Evolutionary conservation across 108 stramenopile genomes (phyloP).

Genomic region (Fistulifera pelliculosa): DNA sequence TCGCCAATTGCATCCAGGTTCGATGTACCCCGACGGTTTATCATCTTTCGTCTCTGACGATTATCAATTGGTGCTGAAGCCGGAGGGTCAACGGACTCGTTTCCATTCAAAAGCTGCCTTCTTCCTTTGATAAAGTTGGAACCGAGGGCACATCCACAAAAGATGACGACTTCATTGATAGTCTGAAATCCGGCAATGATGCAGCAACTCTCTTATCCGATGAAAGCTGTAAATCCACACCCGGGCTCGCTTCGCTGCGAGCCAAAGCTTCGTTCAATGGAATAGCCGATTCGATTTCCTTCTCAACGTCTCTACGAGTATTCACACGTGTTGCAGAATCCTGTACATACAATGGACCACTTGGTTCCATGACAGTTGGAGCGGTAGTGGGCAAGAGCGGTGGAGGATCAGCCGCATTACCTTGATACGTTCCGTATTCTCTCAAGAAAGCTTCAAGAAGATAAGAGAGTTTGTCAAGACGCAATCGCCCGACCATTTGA

Average conservation of each 20-base stretch:
- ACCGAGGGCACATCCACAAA: background rate
- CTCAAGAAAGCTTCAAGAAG: conserved; percentile 17
- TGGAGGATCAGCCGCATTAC: background rate
- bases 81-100: background rate
- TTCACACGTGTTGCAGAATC: conserved; percentile 3
- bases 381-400: background rate
- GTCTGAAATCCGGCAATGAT: too few species aligned
- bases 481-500: conserved; percentile 24
- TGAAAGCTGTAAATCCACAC: too few species aligned
- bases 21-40: conserved; percentile 6
- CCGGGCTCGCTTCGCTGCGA: background rate
- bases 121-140: background rate
- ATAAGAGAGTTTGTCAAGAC: conserved; percentile 24
- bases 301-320: conserved; percentile 4
- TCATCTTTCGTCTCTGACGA: background rate
- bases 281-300: conserved; percentile 22
- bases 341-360: conserved; percentile 4
- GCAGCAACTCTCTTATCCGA: too few species aligned
- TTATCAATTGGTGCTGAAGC: background rate
- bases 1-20: conserved; percentile 3
- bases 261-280: conserved; percentile 16
- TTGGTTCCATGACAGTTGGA: background rate
- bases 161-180: too few species aligned
- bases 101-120: background rate
- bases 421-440: background rate